Evolutionary conservation across 345 rosid genomes (phyloP), one percentile per base, ranked within the genome.

Genomic region (Euphorbia peplus): DNA sequence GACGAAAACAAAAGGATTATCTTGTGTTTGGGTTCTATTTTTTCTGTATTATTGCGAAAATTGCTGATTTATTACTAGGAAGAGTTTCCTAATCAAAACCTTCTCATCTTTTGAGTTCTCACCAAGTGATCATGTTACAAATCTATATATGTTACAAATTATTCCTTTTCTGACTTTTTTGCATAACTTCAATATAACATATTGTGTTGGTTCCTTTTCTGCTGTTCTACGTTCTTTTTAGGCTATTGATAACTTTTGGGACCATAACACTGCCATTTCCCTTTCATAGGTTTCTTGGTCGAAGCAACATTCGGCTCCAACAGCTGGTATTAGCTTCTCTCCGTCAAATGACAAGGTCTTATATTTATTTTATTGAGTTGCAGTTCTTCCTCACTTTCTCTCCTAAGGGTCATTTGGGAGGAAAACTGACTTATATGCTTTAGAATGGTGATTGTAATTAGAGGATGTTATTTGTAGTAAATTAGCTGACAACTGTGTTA

Each of bases 271-370:
- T 69, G 65, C 32, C 16, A 13, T 75, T 75, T 70, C 54, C 22
- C 64, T 61, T 82, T 67, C 39, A 51, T 82, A 95, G 99, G 85
- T 83, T 74, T 90, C 97, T 66, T 95, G 98, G 99, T 79, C 81
- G 74, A 95, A 88, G 80, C 99, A 92, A 78, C 98, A 95, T 75
- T 88, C 96, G 70, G 99, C 99, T 53, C 99, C 99, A 73, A 69
- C 93, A 50, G 90, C 97, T 80, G 99, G 98, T 75, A 75, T 95
- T 66, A 78, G 92, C 84, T 95, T 95, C 83, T 95, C 97, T 28
- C 99, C 97, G 47, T 88, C 99, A 63, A 87, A 81, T 75, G 98
- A 92, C 82, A 95, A 95, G 98, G 99, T 95, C 55, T 69, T 30
- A 37, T 65, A 24, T 61, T 68, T 64, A 57, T 72, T 62, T 57